Conservation (phyloP, 371 early-diverging fungal genomes). For the Cokeromyces recurvatus region DNA sequence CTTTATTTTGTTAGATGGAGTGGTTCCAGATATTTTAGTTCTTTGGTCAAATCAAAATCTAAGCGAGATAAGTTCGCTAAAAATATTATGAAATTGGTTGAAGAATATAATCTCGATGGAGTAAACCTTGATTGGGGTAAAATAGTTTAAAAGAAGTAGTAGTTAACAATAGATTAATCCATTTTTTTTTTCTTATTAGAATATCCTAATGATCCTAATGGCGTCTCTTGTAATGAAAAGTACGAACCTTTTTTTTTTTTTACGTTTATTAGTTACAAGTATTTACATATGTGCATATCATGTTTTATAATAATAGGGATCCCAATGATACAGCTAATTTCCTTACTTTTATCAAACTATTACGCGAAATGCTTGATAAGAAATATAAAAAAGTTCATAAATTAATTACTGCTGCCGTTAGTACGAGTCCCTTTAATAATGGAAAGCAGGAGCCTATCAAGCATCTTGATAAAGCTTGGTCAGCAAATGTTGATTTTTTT, state of each 20-base stretch:
- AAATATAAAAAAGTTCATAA: constrained; percentile 43
- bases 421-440: constrained; percentile 56
- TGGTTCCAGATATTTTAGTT: constrained; percentile 35
- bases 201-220: constrained; percentile 37
- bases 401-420: constrained; percentile 65
- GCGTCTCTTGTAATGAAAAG: constrained; percentile 33
- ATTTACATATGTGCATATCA: too few species aligned
- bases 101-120: constrained; percentile 52
- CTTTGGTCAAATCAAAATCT: constrained; percentile 9
- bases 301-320: constrained; percentile 6
- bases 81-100: constrained; percentile 25
- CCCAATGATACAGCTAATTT: constrained; percentile 54
- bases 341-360: constrained; percentile 40
- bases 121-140: constrained; percentile 57
- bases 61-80: constrained; percentile 20
- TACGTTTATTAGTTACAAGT: too few species aligned
- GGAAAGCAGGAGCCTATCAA: constrained; percentile 31
- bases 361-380: constrained; percentile 54
- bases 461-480: constrained; percentile 49
- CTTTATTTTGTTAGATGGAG: constrained; percentile 26
- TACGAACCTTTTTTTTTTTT: constrained; percentile 1
- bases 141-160: too few species aligned
- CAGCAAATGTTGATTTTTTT: constrained; percentile 55
- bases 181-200: too few species aligned
- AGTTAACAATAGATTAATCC: too few species aligned